These are phyloP conservation scores for Pisolithus marmoratus DNA, from an alignment of 768 basidiomycete species.

Conservation along the genomic window DNA sequence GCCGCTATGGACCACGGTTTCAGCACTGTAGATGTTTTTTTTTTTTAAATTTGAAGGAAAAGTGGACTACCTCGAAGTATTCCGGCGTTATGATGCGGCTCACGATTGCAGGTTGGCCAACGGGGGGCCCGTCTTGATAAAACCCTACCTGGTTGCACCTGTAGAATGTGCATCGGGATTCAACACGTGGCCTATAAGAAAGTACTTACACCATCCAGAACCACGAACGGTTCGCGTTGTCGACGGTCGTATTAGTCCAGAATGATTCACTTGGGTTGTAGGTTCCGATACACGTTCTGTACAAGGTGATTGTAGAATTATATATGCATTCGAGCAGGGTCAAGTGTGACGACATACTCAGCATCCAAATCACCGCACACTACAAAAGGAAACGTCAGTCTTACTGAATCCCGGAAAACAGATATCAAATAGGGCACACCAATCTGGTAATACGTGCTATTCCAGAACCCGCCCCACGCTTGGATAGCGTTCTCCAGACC, in stretches of 20 bases:
- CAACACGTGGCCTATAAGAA: not conserved
- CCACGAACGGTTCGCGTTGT: conserved; percentile 61
- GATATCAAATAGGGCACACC: conserved; percentile 34
- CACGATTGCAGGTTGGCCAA: conserved; percentile 28
- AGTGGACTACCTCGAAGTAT: conserved; percentile 27
- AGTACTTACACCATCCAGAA: conserved; percentile 58
- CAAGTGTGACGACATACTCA: conserved; percentile 37
- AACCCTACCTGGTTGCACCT: conserved; percentile 71
- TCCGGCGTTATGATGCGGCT: conserved; percentile 28
- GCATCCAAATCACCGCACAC: conserved; percentile 46
- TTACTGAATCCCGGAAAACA: not conserved
- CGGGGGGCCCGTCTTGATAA: conserved; percentile 35
- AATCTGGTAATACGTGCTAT: conserved; percentile 37
- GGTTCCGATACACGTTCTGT: conserved; percentile 35
- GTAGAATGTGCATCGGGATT: not conserved
- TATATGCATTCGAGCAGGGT: conserved; percentile 15
- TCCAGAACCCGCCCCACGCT: conserved; percentile 60
- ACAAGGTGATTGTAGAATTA: conserved; percentile 24
- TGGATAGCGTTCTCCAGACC: conserved; percentile 54
- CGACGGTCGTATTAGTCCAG: conserved; percentile 51
- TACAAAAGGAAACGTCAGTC: conserved; percentile 15
- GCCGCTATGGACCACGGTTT: conserved; percentile 38
- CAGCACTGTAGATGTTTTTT: not conserved
- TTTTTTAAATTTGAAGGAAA: too few relatives aligned
- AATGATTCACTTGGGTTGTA: conserved; percentile 33